phyloP scores from a whole-genome alignment of 495 filamentous ascomycete species.

The Massariosphaeria phaeospora region DNA sequence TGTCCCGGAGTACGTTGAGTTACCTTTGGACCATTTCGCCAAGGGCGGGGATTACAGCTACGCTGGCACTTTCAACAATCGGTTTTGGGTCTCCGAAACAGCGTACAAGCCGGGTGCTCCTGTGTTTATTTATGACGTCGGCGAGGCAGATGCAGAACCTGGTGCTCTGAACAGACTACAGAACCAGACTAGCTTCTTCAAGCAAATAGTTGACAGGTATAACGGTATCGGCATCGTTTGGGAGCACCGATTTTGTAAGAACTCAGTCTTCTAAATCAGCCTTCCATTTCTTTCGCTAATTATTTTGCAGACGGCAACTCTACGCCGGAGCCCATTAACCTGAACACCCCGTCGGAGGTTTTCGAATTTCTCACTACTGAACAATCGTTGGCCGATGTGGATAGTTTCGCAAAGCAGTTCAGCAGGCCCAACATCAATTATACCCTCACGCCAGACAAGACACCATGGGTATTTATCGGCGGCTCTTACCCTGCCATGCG shows the following conservation, averaged over 20 bases:
- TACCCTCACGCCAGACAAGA: constrained; percentile 45
- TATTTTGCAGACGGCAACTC: constrained; percentile 45
- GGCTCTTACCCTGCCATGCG: constrained; percentile 57
- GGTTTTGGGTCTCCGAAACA: constrained; percentile 52
- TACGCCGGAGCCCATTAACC: constrained; percentile 45
- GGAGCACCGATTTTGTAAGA: constrained; percentile 51
- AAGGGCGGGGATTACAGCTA: constrained; percentile 12
- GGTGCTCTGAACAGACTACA: constrained; percentile 37
- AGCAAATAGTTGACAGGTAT: constrained; percentile 45
- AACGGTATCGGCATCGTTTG: constrained; percentile 53
- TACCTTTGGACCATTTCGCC: constrained; percentile 31
- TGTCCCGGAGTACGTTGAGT: constrained; percentile 24
- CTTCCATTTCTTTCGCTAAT: neutral
- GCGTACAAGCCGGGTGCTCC: constrained; percentile 51
- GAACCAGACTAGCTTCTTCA: constrained; percentile 44
- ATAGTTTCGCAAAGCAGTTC: constrained; percentile 51
- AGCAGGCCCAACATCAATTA: constrained; percentile 37
- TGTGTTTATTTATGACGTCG: constrained; percentile 52
- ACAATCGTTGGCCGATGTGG: constrained; percentile 52
- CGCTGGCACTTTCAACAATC: constrained; percentile 48
- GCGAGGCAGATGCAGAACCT: constrained; percentile 43
- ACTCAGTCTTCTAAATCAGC: neutral
- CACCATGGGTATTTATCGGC: constrained; percentile 58
- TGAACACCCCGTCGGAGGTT: constrained; percentile 46
- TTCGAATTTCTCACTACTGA: constrained; percentile 49